Evolutionary conservation across 1,139 yeast species (phyloP).

Genomic region (Taiozyma sp.): DNA sequence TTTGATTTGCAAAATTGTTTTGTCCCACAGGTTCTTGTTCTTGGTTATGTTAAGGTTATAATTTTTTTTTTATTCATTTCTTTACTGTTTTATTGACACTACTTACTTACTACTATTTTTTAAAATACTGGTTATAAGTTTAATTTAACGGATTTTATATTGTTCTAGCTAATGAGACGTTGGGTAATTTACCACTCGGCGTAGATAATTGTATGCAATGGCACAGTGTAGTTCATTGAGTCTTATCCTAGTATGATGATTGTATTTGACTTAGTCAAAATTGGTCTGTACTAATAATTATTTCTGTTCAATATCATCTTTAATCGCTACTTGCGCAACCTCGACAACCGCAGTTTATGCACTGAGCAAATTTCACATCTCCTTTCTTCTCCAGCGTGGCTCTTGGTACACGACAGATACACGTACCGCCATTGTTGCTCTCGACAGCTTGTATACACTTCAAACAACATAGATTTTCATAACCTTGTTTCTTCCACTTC

Average conservation of each 20-base stretch:
- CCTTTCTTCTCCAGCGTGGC: slow-evolving; percentile 38
- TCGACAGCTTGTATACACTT: slow-evolving; percentile 70
- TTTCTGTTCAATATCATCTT: slow-evolving; percentile 22
- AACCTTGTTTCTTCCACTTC: slow-evolving; percentile 90
- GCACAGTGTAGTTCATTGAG: too few relatives aligned
- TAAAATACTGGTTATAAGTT: not conserved
- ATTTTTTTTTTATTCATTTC: not conserved
- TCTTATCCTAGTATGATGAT: too few relatives aligned
- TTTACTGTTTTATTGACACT: not conserved
- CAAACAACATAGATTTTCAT: slow-evolving; percentile 82
- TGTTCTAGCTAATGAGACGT: not conserved
- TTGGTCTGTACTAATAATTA: not conserved
- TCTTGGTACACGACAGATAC: slow-evolving; percentile 85
- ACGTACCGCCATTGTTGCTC: slow-evolving; percentile 60
- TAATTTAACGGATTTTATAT: not conserved
- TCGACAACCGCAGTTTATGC: slow-evolving; percentile 84
- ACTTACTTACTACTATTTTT: not conserved
- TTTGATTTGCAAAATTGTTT: not conserved
- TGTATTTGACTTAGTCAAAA: not conserved
- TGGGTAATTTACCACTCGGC: too few relatives aligned
- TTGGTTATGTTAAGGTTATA: not conserved
- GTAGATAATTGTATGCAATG: too few relatives aligned
- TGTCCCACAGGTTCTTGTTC: not conserved
- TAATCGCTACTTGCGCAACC: slow-evolving; percentile 86
- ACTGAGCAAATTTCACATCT: slow-evolving; percentile 42